Conservation (phyloP, 2,329 filamentous ascomycete genomes). For the Fusarium guadeloupense region DNA sequence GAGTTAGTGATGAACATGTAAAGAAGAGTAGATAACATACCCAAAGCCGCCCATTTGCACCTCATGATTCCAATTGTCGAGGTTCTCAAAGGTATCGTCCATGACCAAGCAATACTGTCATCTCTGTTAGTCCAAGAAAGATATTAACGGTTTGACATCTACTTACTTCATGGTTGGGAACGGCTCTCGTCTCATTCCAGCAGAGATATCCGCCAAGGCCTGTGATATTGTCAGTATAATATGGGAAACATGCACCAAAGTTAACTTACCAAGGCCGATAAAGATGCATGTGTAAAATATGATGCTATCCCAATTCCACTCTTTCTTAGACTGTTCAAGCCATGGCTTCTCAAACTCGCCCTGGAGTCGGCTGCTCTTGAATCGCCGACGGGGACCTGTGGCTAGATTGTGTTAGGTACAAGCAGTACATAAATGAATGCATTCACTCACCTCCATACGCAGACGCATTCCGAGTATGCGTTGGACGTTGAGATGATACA, state of each 20-base stretch:
- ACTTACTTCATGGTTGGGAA: slow-evolving; percentile 35
- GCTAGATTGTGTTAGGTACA: background rate
- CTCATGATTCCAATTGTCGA: slow-evolving; percentile 57
- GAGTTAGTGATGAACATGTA: background rate
- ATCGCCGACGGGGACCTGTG: slow-evolving; percentile 44
- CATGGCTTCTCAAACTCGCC: slow-evolving; percentile 43
- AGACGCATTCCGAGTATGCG: slow-evolving; percentile 15
- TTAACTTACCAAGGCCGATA: slow-evolving; percentile 35
- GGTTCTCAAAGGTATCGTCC: slow-evolving; percentile 43
- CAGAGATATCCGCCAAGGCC: slow-evolving; percentile 35
- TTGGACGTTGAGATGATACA: slow-evolving; percentile 21
- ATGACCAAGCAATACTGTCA: slow-evolving; percentile 39
- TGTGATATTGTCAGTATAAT: background rate
- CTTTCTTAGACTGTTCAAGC: slow-evolving; percentile 33
- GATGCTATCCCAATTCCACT: slow-evolving; percentile 42
- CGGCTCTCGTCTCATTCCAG: slow-evolving; percentile 24
- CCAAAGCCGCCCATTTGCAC: slow-evolving; percentile 53
- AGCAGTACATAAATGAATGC: background rate
- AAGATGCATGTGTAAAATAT: slow-evolving; percentile 40
- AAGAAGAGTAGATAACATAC: slow-evolving; percentile 28
- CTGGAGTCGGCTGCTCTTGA: slow-evolving; percentile 38
- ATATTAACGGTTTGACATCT: background rate
- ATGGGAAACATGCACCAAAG: accelerated
- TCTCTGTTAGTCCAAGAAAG: background rate
- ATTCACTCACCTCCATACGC: slow-evolving; percentile 23